Evolutionary conservation across 1,284 basidiomycete genomes (phyloP), one percentile per base, ranked within the genome.

Genomic region (Pascua guehoae): DNA sequence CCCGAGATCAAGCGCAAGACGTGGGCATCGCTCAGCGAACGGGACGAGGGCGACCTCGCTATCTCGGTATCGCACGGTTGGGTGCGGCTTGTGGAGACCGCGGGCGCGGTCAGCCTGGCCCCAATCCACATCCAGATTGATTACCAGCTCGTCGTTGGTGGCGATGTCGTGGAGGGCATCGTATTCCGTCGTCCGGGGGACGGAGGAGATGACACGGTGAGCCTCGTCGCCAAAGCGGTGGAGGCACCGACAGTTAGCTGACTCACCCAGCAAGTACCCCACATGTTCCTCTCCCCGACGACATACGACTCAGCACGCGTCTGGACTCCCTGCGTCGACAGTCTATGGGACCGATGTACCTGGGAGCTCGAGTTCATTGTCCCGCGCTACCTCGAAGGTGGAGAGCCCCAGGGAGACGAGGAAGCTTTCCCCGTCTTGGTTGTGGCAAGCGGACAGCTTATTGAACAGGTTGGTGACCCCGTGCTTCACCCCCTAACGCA

Each of bases 341-440:
- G 86, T 70, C 77, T 95, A 12, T 97, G 92, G 90, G 95, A 97
- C 76, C 87, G 91, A 68, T 97, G 91, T 69, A 96, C 95, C 3
- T 99, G 96, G 96, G 96, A 98, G 71, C 88, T 98, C 53, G 91
- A 98, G 73, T 90, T 97, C 72, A 85, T 98, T 54, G 94, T 97
- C 17, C 94, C 94, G 45, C 85, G 88, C 58, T 88, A 86, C 65
- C 80, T 95, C 11, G 88, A 91, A 68, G 88, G 79, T n/a, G 81
- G 80, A 24, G 66, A 72, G 12, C 80, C 82, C 49, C 68, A 77
- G 40, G 76, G 72, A 16, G 81, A 83, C 47, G 66, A 67, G 4
- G 68, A 71, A 17, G 78, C 79, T n/a, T 82, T 85, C 24, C 89
- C 90, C 1, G 88, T 91, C 5, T 81, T 91, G 39, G 95, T 96